phyloP scores from a whole-genome alignment of 2,329 filamentous ascomycete species.

The Furcasterigmium sp. region DNA sequence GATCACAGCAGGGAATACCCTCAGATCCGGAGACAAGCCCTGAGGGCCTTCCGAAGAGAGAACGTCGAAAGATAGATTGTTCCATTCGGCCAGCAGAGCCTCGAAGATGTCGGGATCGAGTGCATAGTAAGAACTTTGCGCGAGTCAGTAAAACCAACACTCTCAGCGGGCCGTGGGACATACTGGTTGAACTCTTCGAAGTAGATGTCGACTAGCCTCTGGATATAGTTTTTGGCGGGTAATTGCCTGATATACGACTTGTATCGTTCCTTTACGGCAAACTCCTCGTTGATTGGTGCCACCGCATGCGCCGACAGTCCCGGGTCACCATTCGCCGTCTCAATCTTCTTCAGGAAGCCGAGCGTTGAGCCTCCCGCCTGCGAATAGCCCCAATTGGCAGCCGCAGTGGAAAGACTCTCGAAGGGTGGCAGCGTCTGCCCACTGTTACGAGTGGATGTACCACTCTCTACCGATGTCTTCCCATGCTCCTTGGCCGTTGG shows the following conservation, averaged over 20 bases:
- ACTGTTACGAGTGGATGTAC: slow-evolving; percentile 8
- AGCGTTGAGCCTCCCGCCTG: slow-evolving; percentile 46
- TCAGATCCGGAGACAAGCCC: slow-evolving; percentile 43
- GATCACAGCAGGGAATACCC: slow-evolving; percentile 53
- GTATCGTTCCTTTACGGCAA: slow-evolving; percentile 49
- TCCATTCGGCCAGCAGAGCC: slow-evolving; percentile 48
- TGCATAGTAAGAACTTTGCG: slow-evolving; percentile 36
- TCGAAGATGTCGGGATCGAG: slow-evolving; percentile 49
- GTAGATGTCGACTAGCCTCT: slow-evolving; percentile 49
- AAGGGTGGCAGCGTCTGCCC: slow-evolving; percentile 13
- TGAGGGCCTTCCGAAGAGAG: slow-evolving; percentile 44
- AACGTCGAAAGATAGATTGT: slow-evolving; percentile 44
- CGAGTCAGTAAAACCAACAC: not conserved
- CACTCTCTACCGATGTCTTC: slow-evolving; percentile 15
- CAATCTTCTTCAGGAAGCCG: slow-evolving; percentile 49
- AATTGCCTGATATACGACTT: slow-evolving; percentile 53
- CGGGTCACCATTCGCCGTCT: slow-evolving; percentile 32
- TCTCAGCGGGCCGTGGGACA: not conserved
- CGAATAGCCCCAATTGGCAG: slow-evolving; percentile 49
- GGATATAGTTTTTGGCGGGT: slow-evolving; percentile 48
- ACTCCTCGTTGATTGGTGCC: slow-evolving; percentile 25
- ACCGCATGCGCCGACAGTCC: slow-evolving; percentile 14
- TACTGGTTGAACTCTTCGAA: slow-evolving; percentile 56
- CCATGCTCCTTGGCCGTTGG: slow-evolving; percentile 33
- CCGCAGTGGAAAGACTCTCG: slow-evolving; percentile 33